Conservation (phyloP, 2,329 filamentous ascomycete species). For the Penicillium sp. region DNA sequence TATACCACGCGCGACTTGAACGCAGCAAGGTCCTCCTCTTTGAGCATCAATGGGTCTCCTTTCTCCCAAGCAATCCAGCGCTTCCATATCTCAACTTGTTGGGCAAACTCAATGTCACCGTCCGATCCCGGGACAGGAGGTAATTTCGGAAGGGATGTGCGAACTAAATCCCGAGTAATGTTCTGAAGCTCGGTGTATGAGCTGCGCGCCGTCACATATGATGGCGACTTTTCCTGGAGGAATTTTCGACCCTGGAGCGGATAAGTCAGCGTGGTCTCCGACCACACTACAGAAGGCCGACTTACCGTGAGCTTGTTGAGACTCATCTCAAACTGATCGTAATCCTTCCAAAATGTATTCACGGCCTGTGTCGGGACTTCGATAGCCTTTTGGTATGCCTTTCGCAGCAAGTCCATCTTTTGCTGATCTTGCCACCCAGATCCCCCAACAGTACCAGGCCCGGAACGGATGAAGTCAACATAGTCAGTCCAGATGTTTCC, state of each 20-base stretch:
- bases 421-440: conserved; percentile 93
- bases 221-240: conserved; percentile 84
- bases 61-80: conserved; percentile 96
- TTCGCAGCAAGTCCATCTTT: conserved; percentile 91
- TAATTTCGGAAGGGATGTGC: conserved; percentile 74
- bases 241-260: conserved; percentile 76
- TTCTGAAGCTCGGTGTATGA: conserved; percentile 89
- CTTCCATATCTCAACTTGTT: conserved; percentile 87
- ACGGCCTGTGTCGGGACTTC: conserved; percentile 80
- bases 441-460: conserved; percentile 80
- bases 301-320: conserved; percentile 84
- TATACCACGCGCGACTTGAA: conserved; percentile 80
- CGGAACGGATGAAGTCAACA: conserved; percentile 85
- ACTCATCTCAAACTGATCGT: conserved; percentile 92
- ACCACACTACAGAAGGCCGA: neutral
- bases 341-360: conserved; percentile 91
- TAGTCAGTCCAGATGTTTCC: conserved; percentile 93
- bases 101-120: conserved; percentile 76
- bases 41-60: conserved; percentile 81
- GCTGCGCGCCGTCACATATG: conserved; percentile 93
- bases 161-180: conserved; percentile 70
- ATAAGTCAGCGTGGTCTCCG: neutral
- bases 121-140: conserved; percentile 83
- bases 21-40: conserved; percentile 70
- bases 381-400: conserved; percentile 88